Evolutionary conservation across 2,329 filamentous ascomycete species (phyloP), one percentile per base, ranked within the genome.

Genomic region (Exophiala lecanii-corni): DNA sequence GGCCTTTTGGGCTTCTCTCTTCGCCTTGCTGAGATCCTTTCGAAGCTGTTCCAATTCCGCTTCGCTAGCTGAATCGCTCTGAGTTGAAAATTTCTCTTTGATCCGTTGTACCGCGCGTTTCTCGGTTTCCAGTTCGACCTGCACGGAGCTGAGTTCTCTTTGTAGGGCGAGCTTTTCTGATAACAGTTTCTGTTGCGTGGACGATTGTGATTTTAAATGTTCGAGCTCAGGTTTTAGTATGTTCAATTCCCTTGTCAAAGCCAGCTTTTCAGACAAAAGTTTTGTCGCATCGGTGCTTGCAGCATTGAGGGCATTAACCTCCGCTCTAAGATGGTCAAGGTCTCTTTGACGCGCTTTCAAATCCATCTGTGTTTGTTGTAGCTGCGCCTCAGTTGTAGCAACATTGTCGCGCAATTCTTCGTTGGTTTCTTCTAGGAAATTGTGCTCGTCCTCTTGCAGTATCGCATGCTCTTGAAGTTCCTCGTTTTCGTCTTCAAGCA

Each of bases 101-200:
- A 74, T 75, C 39, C 81, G 77, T 53, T 82, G 77, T 6, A 76
- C 71, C 2, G 80, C 75, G n/a, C 81, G 77, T 62, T 81, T 91
- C 60, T 92, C 86, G 53, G 85, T 86, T 52, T 89, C 86, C 2
- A 95, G 73, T 55, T 94, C 85, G 32, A 87, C 81, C 62, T 94
- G 85, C 2, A 89, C 64, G 2, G 82, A 80, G 57, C 76, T 82
- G 19, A 95, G 64, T 63, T 92, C 86, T 35, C 85, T 81, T 59
- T 92, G 82, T 10, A 96, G 67, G 2, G 83, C 75, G 34, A 91
- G 72, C 62, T 94, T 95, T 59, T 94, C 88, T 1, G 83, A 73
- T 12, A 94, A 70, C 9, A 86, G 69, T 2, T 76, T 74, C 57
- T 89, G 81, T 41, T 89, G 79, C 10, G 72, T 70, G 21, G 68